Percentiles rank a stretch among this genome's conserved stretches.
These are phyloP conservation scores for Gracilariopsis chorda DNA, from an alignment of 23 red algal genomes.

Conservation along the genomic window DNA sequence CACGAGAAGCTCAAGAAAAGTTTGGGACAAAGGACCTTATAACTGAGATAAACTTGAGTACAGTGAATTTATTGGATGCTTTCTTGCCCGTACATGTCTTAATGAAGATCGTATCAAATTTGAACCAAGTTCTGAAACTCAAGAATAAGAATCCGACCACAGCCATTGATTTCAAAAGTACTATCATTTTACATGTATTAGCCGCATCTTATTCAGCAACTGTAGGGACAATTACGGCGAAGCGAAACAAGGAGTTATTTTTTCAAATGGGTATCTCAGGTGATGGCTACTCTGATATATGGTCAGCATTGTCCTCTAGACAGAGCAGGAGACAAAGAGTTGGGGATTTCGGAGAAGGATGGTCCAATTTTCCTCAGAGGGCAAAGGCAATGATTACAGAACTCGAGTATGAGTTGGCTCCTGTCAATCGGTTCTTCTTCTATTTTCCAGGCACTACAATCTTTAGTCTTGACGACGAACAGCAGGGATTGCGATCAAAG, in stretches of 20 bases:
- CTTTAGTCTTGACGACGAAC: slow-evolving; percentile 9
- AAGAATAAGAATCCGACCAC: background rate
- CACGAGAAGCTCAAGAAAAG: background rate
- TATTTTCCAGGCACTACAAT: slow-evolving; percentile 2
- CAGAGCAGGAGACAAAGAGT: background rate
- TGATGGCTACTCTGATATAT: background rate
- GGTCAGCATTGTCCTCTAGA: background rate
- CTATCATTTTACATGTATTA: background rate
- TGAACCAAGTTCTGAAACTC: background rate
- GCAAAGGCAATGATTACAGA: background rate
- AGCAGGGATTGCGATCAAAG: background rate
- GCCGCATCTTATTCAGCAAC: background rate
- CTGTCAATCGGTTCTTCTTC: background rate
- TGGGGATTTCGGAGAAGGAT: background rate
- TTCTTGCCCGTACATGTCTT: background rate
- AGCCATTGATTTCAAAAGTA: background rate
- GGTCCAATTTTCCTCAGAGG: background rate
- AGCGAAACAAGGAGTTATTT: background rate
- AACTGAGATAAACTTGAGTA: background rate
- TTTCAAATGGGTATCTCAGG: slow-evolving; percentile 4
- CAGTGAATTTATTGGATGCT: background rate
- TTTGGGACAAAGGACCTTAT: background rate
- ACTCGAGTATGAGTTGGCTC: slow-evolving; percentile 2
- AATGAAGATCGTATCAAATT: background rate
- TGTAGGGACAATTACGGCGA: background rate